phyloP scores from a whole-genome alignment of 805 yeast genomes.

The Metschnikowia reukaufii region DNA sequence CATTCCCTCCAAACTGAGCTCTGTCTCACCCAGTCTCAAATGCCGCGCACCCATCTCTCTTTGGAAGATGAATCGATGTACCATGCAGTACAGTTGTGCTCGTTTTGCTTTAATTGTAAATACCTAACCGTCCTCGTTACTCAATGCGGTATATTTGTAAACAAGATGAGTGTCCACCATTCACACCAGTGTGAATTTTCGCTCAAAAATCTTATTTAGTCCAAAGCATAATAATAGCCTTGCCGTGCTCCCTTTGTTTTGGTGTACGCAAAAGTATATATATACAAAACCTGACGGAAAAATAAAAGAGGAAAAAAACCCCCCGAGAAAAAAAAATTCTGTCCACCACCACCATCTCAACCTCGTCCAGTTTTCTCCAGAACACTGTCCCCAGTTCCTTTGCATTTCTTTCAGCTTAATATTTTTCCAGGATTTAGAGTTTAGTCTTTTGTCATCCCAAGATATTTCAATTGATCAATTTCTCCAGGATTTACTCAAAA shows the following conservation, averaged over 20 bases:
- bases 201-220: constrained; percentile 15
- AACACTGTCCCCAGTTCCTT: not conserved
- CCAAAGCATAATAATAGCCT: constrained; percentile 19
- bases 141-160: constrained; percentile 21
- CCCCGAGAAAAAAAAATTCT: not conserved
- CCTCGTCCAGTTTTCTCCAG: not conserved
- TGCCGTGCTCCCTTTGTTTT: constrained; percentile 4
- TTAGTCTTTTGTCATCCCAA: not conserved
- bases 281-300: constrained; percentile 5
- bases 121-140: constrained; percentile 16
- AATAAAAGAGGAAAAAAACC: not conserved
- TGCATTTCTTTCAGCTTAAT: not conserved
- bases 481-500: not conserved
- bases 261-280: constrained; percentile 10
- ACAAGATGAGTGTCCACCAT: constrained; percentile 12
- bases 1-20: not conserved
- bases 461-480: not conserved
- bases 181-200: constrained; percentile 10
- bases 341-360: not conserved
- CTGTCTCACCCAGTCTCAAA: not conserved
- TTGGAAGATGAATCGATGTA: not conserved
- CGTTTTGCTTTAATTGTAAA: constrained; percentile 20
- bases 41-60: not conserved
- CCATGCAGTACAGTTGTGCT: constrained; percentile 11
- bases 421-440: not conserved